Conservation (phyloP, 2,329 filamentous ascomycete species). For the Venturia effusa region DNA sequence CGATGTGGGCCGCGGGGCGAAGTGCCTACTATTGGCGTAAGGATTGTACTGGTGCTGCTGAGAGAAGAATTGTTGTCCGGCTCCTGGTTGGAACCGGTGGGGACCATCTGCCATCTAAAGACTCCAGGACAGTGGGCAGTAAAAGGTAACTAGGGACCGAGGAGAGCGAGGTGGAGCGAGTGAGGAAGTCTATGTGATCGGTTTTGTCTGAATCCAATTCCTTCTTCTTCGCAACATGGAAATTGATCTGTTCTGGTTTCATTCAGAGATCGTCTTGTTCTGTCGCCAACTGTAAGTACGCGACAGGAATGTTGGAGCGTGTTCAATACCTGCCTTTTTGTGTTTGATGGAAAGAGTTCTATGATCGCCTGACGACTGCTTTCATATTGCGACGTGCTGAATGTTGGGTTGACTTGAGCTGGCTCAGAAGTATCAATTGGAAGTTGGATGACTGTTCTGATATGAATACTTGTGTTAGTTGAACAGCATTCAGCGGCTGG, state of each 20-base stretch:
- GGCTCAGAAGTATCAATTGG: background rate
- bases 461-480: constrained; percentile 3
- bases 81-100: constrained; percentile 51
- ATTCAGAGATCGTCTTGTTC: constrained; percentile 3
- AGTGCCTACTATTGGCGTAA: constrained; percentile 23
- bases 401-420: background rate
- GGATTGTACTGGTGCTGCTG: constrained; percentile 20
- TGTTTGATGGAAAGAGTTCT: background rate
- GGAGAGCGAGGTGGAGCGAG: background rate
- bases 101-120: constrained; percentile 60
- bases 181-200: constrained; percentile 2
- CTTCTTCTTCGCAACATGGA: constrained; percentile 10
- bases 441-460: background rate
- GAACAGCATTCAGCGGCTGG: background rate
- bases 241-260: background rate
- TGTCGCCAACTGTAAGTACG: background rate
- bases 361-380: background rate
- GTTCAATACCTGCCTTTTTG: background rate
- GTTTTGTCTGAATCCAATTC: constrained; percentile 3
- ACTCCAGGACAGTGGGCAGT: constrained; percentile 6
- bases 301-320: background rate
- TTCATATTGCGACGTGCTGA: background rate
- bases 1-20: constrained; percentile 8
- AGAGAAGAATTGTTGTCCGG: constrained; percentile 48
- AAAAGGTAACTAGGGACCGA: background rate